phyloP scores from a whole-genome alignment of 1,139 yeast genomes.

The Blastobotrys raffinosifermentans region DNA sequence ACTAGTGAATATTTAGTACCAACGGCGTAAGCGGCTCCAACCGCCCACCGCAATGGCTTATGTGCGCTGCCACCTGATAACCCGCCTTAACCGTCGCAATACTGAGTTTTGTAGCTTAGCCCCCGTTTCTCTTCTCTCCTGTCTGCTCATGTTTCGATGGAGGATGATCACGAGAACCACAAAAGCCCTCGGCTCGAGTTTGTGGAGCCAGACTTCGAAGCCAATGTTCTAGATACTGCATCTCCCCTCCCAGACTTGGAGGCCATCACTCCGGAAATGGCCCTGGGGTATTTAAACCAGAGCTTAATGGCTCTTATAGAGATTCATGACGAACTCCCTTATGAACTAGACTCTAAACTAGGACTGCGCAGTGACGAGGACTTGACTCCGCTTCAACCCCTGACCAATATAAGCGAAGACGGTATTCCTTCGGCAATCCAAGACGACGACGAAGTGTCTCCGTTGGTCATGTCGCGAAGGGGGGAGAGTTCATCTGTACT shows the following conservation, averaged over 20 bases:
- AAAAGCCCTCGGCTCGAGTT: no score
- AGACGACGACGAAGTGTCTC: slow-evolving; percentile 1
- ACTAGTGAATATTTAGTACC: no score
- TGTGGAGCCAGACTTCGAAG: no score
- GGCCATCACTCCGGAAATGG: slow-evolving; percentile 19
- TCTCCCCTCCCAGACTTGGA: slow-evolving; percentile 15
- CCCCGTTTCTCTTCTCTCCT: no score
- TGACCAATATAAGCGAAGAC: no score
- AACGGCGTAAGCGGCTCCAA: no score
- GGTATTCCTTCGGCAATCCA: slow-evolving; percentile 1
- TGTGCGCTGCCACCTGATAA: no score
- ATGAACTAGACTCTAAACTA: background rate
- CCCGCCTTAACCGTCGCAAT: no score
- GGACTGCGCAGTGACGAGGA: slow-evolving; percentile 12
- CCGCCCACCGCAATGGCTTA: no score
- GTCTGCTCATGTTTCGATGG: no score
- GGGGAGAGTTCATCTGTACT: background rate
- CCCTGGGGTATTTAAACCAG: slow-evolving; percentile 22
- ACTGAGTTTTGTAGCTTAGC: no score
- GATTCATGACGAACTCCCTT: slow-evolving; percentile 14
- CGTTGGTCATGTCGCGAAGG: background rate
- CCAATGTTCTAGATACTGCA: background rate
- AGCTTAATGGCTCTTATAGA: slow-evolving; percentile 12
- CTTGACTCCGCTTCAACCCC: background rate
- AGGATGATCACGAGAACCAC: no score